Evolutionary conservation across 1,284 basidiomycete genomes (phyloP), one percentile per base, ranked within the genome.

Genomic region (Clitocybe nebularis): DNA sequence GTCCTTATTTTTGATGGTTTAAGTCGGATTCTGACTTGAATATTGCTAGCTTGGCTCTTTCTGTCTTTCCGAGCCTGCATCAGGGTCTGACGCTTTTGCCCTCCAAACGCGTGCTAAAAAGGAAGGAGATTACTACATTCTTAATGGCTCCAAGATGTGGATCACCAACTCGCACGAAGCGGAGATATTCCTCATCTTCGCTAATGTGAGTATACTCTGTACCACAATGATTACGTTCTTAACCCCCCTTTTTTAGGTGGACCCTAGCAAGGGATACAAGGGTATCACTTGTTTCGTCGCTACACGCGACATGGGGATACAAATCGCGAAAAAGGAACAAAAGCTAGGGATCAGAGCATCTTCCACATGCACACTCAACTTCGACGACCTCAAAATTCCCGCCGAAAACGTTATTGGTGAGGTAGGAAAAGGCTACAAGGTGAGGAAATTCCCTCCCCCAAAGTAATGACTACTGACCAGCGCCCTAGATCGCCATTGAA

Each of bases 91-190:
- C 61, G 95, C 95, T 0, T 99, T 99, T 60, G 93, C 93, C 0
- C 75, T 99, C 41, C 92, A 96, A 65, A 95, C 96, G 2, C 86
- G 87, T 9, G 92, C 93, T 24, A 86, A 77, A 65, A 91, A 89
- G 63, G 88, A 92, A 48, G 84, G 84, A 16, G 80, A 85, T 57
- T 67, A 89, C 53, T 97, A 86, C 75, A 72, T 92, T 22, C 64
- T 98, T 48, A 95, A 94, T 57, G 95, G 95, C 25, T 90, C 89
- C 52, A 99, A 99, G 76, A 95, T 97, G 93, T 99, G 95, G 95
- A 99, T 99, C 58, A 98, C 96, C 36, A 99, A 99, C 73, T 93
- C 92, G 5, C 83, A 84, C 49, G 95, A 99, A 66, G 96, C 96
- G 4, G 93, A 93, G 43, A 80, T 98, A 49, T 90, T 89, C 71